Base-by-base conservation (phyloP, 768 basidiomycete genomes). In the Rhodotorula taiwanensis region DNA sequence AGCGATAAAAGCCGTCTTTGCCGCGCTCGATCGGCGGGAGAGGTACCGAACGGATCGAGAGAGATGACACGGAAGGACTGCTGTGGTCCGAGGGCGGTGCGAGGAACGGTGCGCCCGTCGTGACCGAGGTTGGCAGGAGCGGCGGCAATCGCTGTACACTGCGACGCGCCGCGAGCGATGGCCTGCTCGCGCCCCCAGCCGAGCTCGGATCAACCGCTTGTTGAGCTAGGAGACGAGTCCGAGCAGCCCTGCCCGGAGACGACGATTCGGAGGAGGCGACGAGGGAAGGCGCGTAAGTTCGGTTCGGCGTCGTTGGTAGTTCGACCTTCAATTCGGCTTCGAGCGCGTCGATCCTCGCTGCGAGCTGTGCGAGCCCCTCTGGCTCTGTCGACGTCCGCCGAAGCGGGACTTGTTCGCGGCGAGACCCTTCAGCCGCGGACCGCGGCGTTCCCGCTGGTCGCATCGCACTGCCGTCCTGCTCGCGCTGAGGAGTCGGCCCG, bases 1-100 rank as follows among this genome's bases (percentile, higher is more conserved):
- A 25, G 44, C 45, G 55, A 34, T 56, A 56, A 45, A 56, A 56
- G 30, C 55, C 55, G n/a, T 47, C 45, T 13, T 27, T 4, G 27
- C 28, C 18, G 21, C 34, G 55, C 1, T 5, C 18, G 33, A 48
- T 33, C 30, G 14, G 9, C 23, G 25, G 31, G 23, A 43, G 43
- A 54, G 28, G 4, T 15, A 25, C 6, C 11, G 52, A 53, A n/a
- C 1, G 28, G 25, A 25, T 7, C 25, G 47, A 28, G 36, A 10
- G 14, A 7, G 47, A 14, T 25, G 45, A 41, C 15, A 4, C 21
- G 18, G 43, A 20, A 15, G 27, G 5, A 6, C 18, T 7, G 25
- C 9, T n/a, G 33, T n/a, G 20, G 31, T 34, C 28, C 14, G 8
- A 11, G 30, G 27, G 30, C 30, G 9, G 47, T 9, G 18, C 27